Evolutionary conservation across 1,284 basidiomycete species (phyloP).

Genomic region (Gomphus bonarii): DNA sequence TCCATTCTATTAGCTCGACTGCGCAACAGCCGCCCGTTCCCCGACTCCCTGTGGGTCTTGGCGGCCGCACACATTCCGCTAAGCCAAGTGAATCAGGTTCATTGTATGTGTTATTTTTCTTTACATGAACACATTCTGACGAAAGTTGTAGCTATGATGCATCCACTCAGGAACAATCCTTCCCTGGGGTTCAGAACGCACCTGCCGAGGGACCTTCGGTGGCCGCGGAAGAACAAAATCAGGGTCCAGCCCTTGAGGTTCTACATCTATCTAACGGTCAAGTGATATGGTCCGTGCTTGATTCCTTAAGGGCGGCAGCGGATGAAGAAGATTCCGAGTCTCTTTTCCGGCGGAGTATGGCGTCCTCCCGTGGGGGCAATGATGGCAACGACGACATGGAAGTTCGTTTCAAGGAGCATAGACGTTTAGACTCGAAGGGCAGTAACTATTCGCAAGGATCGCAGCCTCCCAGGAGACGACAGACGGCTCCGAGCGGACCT

Average conservation of each 20-base stretch:
- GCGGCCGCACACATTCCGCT: not conserved
- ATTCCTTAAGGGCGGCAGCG: slow-evolving; percentile 40
- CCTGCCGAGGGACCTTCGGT: slow-evolving; percentile 14
- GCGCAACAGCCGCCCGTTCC: slow-evolving; percentile 50
- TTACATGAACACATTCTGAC: slow-evolving; percentile 10
- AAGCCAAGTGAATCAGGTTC: slow-evolving; percentile 10
- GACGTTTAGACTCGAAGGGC: slow-evolving; percentile 51
- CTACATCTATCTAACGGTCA: slow-evolving; percentile 74
- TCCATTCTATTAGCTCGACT: slow-evolving; percentile 25
- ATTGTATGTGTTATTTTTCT: not conserved
- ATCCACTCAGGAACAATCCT: slow-evolving; percentile 50
- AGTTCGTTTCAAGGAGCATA: slow-evolving; percentile 64
- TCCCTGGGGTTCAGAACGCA: slow-evolving; percentile 18
- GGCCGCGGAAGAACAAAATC: not conserved
- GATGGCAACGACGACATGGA: slow-evolving; percentile 45
- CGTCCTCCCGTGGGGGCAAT: slow-evolving; percentile 31
- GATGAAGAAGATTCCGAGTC: slow-evolving; percentile 58
- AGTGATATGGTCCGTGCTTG: slow-evolving; percentile 56
- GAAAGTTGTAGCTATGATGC: slow-evolving; percentile 56
- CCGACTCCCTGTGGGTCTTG: slow-evolving; percentile 36
- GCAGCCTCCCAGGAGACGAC: slow-evolving; percentile 1
- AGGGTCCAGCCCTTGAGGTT: slow-evolving; percentile 61
- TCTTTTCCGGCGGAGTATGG: slow-evolving; percentile 38
- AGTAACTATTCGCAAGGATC: slow-evolving; percentile 32
- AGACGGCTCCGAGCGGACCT: not conserved